phyloP scores from a whole-genome alignment of 106 monocot species.

The Allium fistulosum region DNA sequence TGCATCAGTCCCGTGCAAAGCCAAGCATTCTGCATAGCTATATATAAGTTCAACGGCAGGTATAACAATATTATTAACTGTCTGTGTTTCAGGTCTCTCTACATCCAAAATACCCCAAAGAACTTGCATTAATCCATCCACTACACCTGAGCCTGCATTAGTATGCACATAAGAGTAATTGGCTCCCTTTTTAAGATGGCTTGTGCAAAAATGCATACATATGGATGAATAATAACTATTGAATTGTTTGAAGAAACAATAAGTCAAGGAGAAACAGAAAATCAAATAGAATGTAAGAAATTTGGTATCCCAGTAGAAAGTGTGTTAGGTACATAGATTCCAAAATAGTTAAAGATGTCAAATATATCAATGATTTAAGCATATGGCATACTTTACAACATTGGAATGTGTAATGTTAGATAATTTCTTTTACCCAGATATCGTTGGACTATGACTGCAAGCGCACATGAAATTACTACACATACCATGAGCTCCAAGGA shows the following conservation, averaged over 20 bases:
- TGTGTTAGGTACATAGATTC: no score
- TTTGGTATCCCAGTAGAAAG: no score
- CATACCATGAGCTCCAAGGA: slow-evolving; percentile 84
- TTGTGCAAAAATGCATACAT: no score
- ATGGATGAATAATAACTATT: neutral
- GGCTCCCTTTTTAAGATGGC: no score
- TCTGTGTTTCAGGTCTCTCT: slow-evolving; percentile 91
- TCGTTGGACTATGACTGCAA: no score
- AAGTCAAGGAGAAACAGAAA: neutral
- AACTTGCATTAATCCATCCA: slow-evolving; percentile 93
- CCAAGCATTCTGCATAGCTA: slow-evolving; percentile 97
- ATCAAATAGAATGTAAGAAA: no score
- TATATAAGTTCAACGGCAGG: slow-evolving; percentile 95
- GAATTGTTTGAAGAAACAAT: neutral
- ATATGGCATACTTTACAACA: no score
- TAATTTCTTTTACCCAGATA: no score
- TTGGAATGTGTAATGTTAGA: no score
- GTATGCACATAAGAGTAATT: neutral
- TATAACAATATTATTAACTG: slow-evolving; percentile 79
- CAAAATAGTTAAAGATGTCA: no score
- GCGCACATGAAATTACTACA: neutral
- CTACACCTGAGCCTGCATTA: slow-evolving; percentile 67
- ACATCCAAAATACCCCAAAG: slow-evolving; percentile 85
- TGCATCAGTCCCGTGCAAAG: slow-evolving; percentile 45
- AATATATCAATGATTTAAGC: no score